Evolutionary conservation across 371 early-diverging fungal species (phyloP), one percentile per base, ranked within the genome.

Genomic region (Mucor indicus): DNA sequence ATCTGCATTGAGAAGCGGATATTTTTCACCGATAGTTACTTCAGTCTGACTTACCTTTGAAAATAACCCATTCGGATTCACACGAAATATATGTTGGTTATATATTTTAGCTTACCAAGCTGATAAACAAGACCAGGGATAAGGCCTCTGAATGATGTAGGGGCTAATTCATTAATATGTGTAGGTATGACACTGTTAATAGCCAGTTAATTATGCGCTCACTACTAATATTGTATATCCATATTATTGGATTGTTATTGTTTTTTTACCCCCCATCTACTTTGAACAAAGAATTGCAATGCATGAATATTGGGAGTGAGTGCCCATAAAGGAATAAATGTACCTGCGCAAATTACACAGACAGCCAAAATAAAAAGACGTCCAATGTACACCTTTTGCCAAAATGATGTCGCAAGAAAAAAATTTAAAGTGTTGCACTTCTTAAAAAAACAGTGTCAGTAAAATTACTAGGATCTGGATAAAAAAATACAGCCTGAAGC

Each of bases 41-140:
- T 87, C 80, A 25, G 85, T 84, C 54, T 84, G 85, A 42, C 81
- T 77, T 21, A n/a, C n/a, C n/a, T n/a, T n/a, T n/a, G n/a, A n/a
- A n/a, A n/a, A n/a, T n/a, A n/a, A n/a, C n/a, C n/a, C n/a, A n/a
- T n/a, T n/a, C n/a, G n/a, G n/a, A n/a, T n/a, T n/a, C n/a, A n/a
- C n/a, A n/a, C n/a, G n/a, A n/a, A n/a, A n/a, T n/a, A n/a, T n/a
- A n/a, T n/a, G n/a, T n/a, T n/a, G n/a, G n/a, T n/a, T n/a, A n/a
- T n/a, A n/a, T n/a, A n/a, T n/a, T n/a, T n/a, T 50, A 86, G 58
- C 50, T 83, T 89, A 45, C 87, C 87, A 12, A 84, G 61, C 57
- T 89, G 86, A 57, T 85, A 86, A 4, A 81, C 64, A 12, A 86
- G 61, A 23, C 87, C 86, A 3, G 86, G 85, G 53, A 89, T 79